These are phyloP conservation scores for Pythium oligandrum DNA, from an alignment of 352 stramenopile genomes.

Conservation along the genomic window DNA sequence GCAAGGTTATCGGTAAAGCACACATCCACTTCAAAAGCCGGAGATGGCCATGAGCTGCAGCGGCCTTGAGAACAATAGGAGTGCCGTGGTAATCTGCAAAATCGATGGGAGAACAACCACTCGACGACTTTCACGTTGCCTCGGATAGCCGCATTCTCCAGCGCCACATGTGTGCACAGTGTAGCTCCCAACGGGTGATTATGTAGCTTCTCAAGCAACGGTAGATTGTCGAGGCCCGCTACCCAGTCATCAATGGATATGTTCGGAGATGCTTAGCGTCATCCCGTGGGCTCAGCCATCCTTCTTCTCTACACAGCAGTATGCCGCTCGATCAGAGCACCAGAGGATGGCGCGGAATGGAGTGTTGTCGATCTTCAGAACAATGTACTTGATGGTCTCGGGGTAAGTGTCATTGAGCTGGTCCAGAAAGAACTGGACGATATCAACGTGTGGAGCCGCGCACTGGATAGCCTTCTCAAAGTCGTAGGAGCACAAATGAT, in stretches of 20 bases:
- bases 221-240: not conserved
- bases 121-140: constrained; percentile 2
- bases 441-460: constrained; percentile 3
- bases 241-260: constrained; percentile 10
- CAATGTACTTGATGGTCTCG: not conserved
- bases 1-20: too few species aligned
- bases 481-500: not conserved
- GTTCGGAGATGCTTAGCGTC: not conserved
- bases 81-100: too few species aligned
- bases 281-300: not conserved
- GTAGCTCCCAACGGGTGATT: not conserved
- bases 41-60: too few species aligned
- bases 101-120: not conserved
- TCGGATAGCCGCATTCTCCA: not conserved
- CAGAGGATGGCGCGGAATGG: not conserved
- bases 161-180: not conserved
- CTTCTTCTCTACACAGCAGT: not conserved
- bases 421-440: constrained; percentile 6
- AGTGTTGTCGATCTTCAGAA: not conserved
- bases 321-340: constrained; percentile 1
- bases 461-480: constrained; percentile 1
- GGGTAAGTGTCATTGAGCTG: not conserved
- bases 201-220: not conserved
- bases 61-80: too few species aligned
- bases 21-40: too few species aligned